Conservation (phyloP, 208 protist species). For the Endotrypanum monterogeii region DNA sequence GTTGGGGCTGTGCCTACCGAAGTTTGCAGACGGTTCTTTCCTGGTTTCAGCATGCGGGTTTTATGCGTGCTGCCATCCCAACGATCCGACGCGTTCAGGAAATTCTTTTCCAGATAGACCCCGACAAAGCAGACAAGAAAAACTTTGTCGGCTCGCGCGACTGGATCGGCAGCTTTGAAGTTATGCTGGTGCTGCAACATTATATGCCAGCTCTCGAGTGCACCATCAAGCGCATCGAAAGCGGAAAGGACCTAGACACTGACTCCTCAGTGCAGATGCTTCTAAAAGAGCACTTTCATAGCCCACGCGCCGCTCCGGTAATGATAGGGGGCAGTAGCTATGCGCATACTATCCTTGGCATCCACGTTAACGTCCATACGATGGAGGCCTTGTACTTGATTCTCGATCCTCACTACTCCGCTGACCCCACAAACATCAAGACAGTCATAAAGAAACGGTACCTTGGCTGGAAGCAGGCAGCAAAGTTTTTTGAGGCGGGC, state of each 20-base stretch:
- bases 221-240: conserved; percentile 87
- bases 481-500: conserved; percentile 81
- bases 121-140: conserved; percentile 76
- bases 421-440: conserved; percentile 70
- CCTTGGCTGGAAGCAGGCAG: conserved; percentile 87
- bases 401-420: conserved; percentile 95
- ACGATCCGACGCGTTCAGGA: conserved; percentile 83
- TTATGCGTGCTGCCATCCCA: conserved; percentile 51
- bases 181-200: conserved; percentile 90
- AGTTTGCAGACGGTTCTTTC: conserved; percentile 89
- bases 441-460: conserved; percentile 87
- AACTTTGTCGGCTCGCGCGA: conserved; percentile 92
- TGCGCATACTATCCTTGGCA: conserved; percentile 94
- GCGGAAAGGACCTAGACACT: conserved; percentile 76
- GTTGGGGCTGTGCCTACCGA: conserved; percentile 96
- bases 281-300: conserved; percentile 86
- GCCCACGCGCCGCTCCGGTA: conserved; percentile 80
- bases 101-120: conserved; percentile 73
- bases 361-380: conserved; percentile 86
- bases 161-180: conserved; percentile 96
- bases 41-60: conserved; percentile 78
- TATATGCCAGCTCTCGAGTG: conserved; percentile 73
- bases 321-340: conserved; percentile 97
- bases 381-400: conserved; percentile 89
- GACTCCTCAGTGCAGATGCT: conserved; percentile 68